Percentiles rank a stretch among this genome's conserved stretches.
Evolutionary conservation across 495 filamentous ascomycete species (phyloP).

Genomic region (Penicillium alfredii): DNA sequence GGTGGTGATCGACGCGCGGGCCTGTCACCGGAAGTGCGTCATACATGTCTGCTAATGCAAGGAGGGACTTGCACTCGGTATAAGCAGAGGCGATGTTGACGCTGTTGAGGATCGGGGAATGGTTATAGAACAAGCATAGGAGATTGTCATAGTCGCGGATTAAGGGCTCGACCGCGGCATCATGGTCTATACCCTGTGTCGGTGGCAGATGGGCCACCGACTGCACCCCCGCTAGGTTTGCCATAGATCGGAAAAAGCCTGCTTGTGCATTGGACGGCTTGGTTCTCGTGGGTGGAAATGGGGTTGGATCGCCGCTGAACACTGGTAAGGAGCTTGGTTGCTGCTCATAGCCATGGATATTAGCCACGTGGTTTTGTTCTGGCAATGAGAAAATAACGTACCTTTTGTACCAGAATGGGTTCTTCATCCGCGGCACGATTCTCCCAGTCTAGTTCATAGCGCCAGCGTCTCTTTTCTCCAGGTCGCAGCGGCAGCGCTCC

Average conservation of each 20-base stretch:
- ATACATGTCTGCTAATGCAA: slow-evolving; percentile 83
- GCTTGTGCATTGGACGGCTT: slow-evolving; percentile 45
- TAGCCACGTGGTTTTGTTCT: slow-evolving; percentile 3
- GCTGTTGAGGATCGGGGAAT: slow-evolving; percentile 69
- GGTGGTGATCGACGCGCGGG: slow-evolving; percentile 84
- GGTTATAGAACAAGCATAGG: slow-evolving; percentile 89
- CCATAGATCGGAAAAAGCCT: slow-evolving; percentile 81
- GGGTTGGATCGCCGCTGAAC: slow-evolving; percentile 40
- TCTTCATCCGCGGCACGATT: slow-evolving; percentile 66
- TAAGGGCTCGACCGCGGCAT: slow-evolving; percentile 59
- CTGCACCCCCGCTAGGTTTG: slow-evolving; percentile 60
- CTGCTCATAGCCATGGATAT: slow-evolving; percentile 19
- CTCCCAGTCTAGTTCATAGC: slow-evolving; percentile 80
- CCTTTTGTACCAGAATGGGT: slow-evolving; percentile 83
- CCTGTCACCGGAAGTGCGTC: slow-evolving; percentile 84
- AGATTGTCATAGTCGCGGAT: slow-evolving; percentile 90
- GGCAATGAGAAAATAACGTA: slow-evolving; percentile 18
- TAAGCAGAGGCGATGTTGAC: slow-evolving; percentile 88
- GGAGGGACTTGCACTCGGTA: slow-evolving; percentile 81
- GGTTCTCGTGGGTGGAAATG: slow-evolving; percentile 49
- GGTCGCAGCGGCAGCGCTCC: slow-evolving; percentile 26
- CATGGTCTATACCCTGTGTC: slow-evolving; percentile 25
- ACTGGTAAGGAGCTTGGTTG: slow-evolving; percentile 42
- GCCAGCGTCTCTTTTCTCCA: slow-evolving; percentile 59
- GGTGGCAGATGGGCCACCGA: slow-evolving; percentile 43